Base-by-base conservation (phyloP, 768 basidiomycete genomes). In the Lactarius evosmus region DNA sequence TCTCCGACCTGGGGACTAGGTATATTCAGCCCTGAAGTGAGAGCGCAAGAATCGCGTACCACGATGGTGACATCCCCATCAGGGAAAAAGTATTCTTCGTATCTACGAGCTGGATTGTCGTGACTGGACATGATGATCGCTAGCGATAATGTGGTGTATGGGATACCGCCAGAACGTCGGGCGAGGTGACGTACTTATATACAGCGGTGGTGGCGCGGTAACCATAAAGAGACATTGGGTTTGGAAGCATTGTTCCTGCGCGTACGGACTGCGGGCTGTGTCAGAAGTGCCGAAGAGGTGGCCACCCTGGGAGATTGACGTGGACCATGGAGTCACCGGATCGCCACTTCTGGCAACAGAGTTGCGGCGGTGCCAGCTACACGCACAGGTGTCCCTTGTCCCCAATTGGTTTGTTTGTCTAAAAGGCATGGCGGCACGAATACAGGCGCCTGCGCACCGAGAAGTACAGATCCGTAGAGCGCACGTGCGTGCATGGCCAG, bases 1-100 rank as follows among this genome's bases (percentile, higher is more conserved):
- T 84, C 79, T 54, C 85, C 84, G 17, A 83, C 83, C 87, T 88
- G 29, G 40, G 12, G 17, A 38, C 51, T 22, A 11, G 8, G 22
- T 17, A 49, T 19, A 40, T 19, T 69, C 33, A 58, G 25, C 7
- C n/a, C 19, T 25, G 16, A 53, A 4, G n/a, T 36, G 30, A 44
- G 49, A 36, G 32, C 1, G 4, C 3, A 33, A 30, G 11, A 1
- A 30, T 41, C 22, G 27, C 55, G 4, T n/a, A 65, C 63, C 19
- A 4, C 27, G 32, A 65, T 60, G 0, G 11, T 61, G 0, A 52
- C 12, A 7, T 65, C 54, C 0, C 22, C 59, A 1, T 65, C 63
- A 0, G 1, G 7, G 25, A 51, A 11, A 9, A 33, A 65, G 9
- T 65, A 65, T 0, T 32, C 49, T 0, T 4, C 2, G 11, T 51